Percentiles rank a stretch among this genome's conserved stretches.
Evolutionary conservation across 306 rosid genomes (phyloP).

Genomic region (Vigna unguiculata): DNA sequence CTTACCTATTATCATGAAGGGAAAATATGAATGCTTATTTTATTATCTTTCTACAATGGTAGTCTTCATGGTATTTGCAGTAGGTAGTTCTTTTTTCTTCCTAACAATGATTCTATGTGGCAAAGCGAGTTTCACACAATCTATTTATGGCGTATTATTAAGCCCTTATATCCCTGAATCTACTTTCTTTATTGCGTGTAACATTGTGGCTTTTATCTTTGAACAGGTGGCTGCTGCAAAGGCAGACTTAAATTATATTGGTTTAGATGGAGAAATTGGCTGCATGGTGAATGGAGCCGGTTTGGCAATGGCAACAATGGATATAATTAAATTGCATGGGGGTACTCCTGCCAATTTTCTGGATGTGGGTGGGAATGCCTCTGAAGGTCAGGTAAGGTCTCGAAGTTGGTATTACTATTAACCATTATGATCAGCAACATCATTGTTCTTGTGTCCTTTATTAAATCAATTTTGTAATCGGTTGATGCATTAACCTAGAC

Average conservation of each 20-base stretch:
- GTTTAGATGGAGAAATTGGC: conserved; percentile 98
- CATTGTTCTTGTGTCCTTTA: conserved; percentile 22
- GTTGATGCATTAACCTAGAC: conserved; percentile 21
- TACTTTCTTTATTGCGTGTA: conserved; percentile 4
- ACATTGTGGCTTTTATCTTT: conserved; percentile 41
- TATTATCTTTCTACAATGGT: too few relatives aligned
- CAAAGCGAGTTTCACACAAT: conserved; percentile 16
- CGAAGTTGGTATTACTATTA: conserved; percentile 34
- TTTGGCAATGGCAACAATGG: conserved; percentile 99
- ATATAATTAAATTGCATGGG: conserved; percentile 92
- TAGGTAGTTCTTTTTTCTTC: too few relatives aligned
- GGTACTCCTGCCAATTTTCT: conserved; percentile 99
- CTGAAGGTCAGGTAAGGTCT: conserved; percentile 90
- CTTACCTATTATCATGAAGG: too few relatives aligned
- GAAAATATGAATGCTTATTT: too few relatives aligned
- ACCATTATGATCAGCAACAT: neutral
- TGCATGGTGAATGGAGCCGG: conserved; percentile 99
- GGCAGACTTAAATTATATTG: conserved; percentile 95
- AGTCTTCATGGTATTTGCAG: too few relatives aligned
- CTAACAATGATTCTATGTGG: neutral
- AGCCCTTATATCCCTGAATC: conserved; percentile 14
- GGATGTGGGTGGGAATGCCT: conserved; percentile 98
- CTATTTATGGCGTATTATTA: conserved; percentile 26
- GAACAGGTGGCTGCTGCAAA: conserved; percentile 91
- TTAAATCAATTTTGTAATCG: conserved; percentile 25